Base-by-base conservation (phyloP, 2,329 filamentous ascomycete genomes). In the Xylariaceae sp. region DNA sequence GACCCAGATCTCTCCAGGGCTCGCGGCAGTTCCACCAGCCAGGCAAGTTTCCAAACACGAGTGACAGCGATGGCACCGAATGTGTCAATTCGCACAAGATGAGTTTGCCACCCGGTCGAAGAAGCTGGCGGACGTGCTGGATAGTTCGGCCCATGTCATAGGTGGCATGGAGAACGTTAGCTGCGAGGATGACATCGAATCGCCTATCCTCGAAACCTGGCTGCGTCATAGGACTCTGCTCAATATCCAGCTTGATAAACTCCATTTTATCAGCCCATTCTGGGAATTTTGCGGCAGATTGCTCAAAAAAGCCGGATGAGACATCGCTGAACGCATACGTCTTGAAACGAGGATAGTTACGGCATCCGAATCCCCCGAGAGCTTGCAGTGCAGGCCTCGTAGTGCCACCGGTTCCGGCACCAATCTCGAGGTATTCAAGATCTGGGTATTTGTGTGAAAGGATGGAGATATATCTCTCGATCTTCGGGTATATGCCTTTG, bases 21-120 rank as follows among this genome's bases (percentile, higher is more conserved):
- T 48, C 66, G 55, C 22, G 55, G 6, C 64, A 62, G 3, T 61
- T 41, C 68, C 68, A 72, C 70, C 68, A 73, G 0, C 69, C 70
- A 10, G 67, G 61, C 0, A 73, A 50, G 3, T 59, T 50, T 1
- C 66, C 67, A 11, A 40, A 32, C 1, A 48, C 6, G 6, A 32
- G 15, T 11, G 41, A 47, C 15, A 30, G 49, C 14, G 9, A 39
- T 3, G 43, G 43, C 1, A 49, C 32, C 22, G 22, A 27, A 27
- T 27, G 22, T 4, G 22, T 27, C 22, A 27, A 27, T 30, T 55
- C 55, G 1, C 39, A 30, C 1, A 42, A 15, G 11, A 52, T 38
- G 1, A 58, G 36, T 10, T 46, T 53, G 3, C 56, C 56, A 3
- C 54, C 56, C 11, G 56, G 56, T 17, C 49, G 52, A 1, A 65